phyloP scores from a whole-genome alignment of 495 filamentous ascomycete genomes.

The Penicillium manginii region DNA sequence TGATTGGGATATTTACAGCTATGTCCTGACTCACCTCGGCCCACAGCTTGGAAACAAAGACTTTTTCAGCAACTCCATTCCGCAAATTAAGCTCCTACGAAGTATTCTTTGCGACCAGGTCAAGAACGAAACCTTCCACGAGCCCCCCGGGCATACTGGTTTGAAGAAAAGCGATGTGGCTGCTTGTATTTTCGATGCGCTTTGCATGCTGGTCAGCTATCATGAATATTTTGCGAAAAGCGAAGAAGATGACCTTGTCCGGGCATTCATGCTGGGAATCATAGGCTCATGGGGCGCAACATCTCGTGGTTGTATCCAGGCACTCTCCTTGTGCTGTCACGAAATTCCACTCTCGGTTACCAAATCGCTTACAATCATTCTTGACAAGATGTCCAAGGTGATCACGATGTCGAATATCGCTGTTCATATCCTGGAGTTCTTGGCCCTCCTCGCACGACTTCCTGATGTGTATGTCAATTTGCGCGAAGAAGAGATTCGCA shows the following conservation, averaged over 20 bases:
- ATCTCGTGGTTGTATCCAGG: conserved; percentile 90
- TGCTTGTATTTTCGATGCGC: conserved; percentile 80
- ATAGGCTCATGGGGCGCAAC: conserved; percentile 80
- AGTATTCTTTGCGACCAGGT: conserved; percentile 80
- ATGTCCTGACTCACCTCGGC: conserved; percentile 82
- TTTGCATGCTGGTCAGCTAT: conserved; percentile 86
- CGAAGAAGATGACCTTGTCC: conserved; percentile 87
- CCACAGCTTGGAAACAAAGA: conserved; percentile 87
- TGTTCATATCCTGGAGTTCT: conserved; percentile 92
- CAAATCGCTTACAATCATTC: conserved; percentile 77
- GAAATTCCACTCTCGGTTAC: conserved; percentile 84
- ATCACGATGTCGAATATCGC: conserved; percentile 90
- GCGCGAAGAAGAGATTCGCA: conserved; percentile 83
- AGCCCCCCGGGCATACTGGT: conserved; percentile 72
- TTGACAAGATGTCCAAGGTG: conserved; percentile 91
- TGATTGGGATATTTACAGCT: conserved; percentile 96
- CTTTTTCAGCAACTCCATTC: conserved; percentile 72
- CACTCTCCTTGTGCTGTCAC: conserved; percentile 88
- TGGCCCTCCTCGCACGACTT: conserved; percentile 81
- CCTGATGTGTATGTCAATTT: conserved; percentile 87
- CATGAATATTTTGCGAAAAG: conserved; percentile 80
- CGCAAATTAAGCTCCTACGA: conserved; percentile 77
- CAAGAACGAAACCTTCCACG: conserved; percentile 70
- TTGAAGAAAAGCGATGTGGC: conserved; percentile 87
- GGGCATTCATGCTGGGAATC: conserved; percentile 79